Evolutionary conservation across 495 filamentous ascomycete genomes (phyloP), one percentile per base, ranked within the genome.

Genomic region (Parathielavia hyrcaniae): DNA sequence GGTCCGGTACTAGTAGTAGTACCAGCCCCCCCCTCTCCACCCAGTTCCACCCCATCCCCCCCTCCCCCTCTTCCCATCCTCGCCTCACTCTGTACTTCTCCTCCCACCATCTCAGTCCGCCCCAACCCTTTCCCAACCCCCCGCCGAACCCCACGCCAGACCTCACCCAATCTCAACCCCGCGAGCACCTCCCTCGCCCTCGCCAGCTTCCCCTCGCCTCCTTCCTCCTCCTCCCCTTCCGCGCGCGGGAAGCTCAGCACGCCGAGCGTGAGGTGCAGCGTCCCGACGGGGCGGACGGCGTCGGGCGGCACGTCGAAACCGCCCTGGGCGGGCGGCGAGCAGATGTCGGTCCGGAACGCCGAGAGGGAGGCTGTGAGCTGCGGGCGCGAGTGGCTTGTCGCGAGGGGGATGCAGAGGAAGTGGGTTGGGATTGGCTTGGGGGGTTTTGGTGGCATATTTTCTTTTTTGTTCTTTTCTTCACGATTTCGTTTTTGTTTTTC

Each of bases 361-460:
- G 74, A 70, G 17, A 95, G 69, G 2, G 81, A 82, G 14, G 66
- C 61, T 34, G 84, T 73, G 4, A 95, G 78, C 60, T 90, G 83
- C 0, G 79, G 77, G 14, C 83, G 75, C 1, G 88, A 89, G 16
- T 67, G 19, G 0, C 72, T 26, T 30, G 81, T 90, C 57, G 87
- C 76, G 59, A 96, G 83, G 11, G 91, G 90, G 50, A 96, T 70
- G 71, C 88, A 92, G 39, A 96, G 82, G 68, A 96, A 96, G 69
- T 96, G 91, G 0, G 91, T 96, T n/a, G 88, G 78, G 17, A 60
- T 46, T 10, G 70, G 53, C 22, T 46, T 53, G 53, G 53, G 50
- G 59, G 22, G 47, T 56, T 50, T 53, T 2, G 60, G 59, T 20
- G 57, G 45, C 50, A 50, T 55, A 6, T 46, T 38, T 55, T 6